Base-by-base conservation (phyloP, 2,329 filamentous ascomycete species). In the Magnaporthiopsis poae region DNA sequence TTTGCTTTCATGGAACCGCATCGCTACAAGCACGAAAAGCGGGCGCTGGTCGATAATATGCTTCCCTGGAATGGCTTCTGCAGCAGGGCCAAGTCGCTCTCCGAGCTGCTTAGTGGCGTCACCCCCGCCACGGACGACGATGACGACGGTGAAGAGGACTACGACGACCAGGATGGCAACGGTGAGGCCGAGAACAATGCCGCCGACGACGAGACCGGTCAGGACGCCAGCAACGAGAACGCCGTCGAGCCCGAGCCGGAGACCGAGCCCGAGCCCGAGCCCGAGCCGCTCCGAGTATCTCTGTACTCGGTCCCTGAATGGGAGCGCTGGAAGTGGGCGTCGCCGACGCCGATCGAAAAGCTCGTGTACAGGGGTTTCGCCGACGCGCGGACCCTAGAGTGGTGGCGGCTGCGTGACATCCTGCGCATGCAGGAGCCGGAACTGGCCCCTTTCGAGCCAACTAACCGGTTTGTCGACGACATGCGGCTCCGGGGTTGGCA, bases 21-120 rank as follows among this genome's bases (percentile, higher is more conserved):
- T 9, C 35, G 59, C 5, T 65, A 65, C 60, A 35, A 36, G 1
- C 60, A 56, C 0, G 64, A 65, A 27, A 65, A 65, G 64, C 60
- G 25, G 3, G 25, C 62, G 13, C 25, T 65, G 46, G 31, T 35
- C 2, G 11, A 18, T 7, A n/a, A 13, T 1, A n/a, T 62, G 15
- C 33, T 62, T 11, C 29, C 29, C 2, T 33, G 61, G 61, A 21
- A 0, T 15, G 21, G 3, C 5, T 56, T n/a, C 5, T 25, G 5
- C 7, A 18, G 33, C 8, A 36, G 36, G 18, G 27, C 61, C 61
- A 62, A n/a, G 27, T 12, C 27, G 27, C 61, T 62, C 15, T 36
- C 8, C 61, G 21, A 36, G 29, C 12, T 62, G 61, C 39, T 62
- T 15, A 31, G 31, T 21, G 13, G 21, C 11, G 21, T 25, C 13